Percentiles rank a stretch among this genome's conserved stretches.
Conservation (phyloP, 2,329 filamentous ascomycete genomes). For the Arthrobotrys musiformis region DNA sequence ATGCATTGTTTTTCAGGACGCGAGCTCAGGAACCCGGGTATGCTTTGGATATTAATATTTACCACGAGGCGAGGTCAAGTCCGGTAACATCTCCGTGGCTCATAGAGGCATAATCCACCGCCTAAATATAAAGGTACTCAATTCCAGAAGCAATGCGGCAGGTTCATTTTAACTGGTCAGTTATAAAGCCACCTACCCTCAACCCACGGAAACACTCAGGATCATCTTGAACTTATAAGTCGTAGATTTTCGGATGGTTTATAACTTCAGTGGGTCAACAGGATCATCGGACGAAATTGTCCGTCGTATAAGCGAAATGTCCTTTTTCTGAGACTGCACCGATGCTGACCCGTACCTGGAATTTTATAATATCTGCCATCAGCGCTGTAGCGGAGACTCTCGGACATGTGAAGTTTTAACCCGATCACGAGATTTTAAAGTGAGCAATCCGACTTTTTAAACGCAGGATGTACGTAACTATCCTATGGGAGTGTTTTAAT, state of each 20-base stretch:
- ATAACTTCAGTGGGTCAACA: slow-evolving; percentile 39
- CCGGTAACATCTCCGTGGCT: slow-evolving; percentile 30
- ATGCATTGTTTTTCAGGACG: slow-evolving; percentile 4
- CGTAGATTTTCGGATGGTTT: slow-evolving; percentile 36
- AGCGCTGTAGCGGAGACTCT: slow-evolving; percentile 1
- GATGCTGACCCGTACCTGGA: slow-evolving; percentile 1
- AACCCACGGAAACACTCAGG: slow-evolving; percentile 37
- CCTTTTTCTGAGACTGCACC: not conserved
- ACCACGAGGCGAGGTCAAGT: slow-evolving; percentile 34
- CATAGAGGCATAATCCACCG: slow-evolving; percentile 13
- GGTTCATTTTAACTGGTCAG: slow-evolving; percentile 1
- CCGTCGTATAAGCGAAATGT: slow-evolving; percentile 37
- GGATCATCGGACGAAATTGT: slow-evolving; percentile 53
- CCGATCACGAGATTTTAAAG: slow-evolving; percentile 20
- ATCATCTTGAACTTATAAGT: slow-evolving; percentile 12
- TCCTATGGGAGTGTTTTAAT: not conserved
- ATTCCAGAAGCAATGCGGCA: slow-evolving; percentile 9
- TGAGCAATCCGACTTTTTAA: not conserved
- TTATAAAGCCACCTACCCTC: not conserved
- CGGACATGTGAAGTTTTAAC: slow-evolving; percentile 7
- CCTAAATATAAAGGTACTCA: slow-evolving; percentile 41
- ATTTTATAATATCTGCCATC: slow-evolving; percentile 12
- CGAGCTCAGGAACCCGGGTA: slow-evolving; percentile 17
- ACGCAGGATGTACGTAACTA: not conserved
- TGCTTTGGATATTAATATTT: slow-evolving; percentile 26